Base-by-base conservation (phyloP, 176 grass and related monocot species). In the Carex cristatella region DNA sequence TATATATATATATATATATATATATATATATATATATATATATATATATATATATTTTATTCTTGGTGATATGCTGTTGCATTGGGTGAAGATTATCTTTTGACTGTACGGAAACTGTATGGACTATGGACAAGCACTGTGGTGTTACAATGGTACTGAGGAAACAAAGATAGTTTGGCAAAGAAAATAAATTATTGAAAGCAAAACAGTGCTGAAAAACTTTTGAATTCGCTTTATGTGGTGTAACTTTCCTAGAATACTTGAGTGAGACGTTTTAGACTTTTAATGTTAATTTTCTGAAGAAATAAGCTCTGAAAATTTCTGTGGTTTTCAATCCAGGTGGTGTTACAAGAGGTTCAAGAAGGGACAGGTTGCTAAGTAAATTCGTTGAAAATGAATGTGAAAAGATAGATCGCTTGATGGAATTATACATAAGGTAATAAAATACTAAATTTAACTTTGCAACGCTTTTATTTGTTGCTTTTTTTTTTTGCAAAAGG, bases 331-430 rank as follows among this genome's bases (percentile, higher is more conserved):
- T 33, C 12, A 55, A 68, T 86, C 2, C 79, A 98, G 95, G 91
- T 92, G 91, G 92, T 42, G 92, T 98, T 80, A 87, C 89, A 27
- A 98, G 94, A 86, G 95, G 95, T 87, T 94, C 95, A 66, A 92
- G 95, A 89, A 87, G 89, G 85, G 94, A 94, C 32, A 91, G 95
- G 63, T 84, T 98, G 84, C 61, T 98, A 82, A 90, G 89, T 79
- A 98, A 98, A 87, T 98, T 98, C 90, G 91, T 98, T 60, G 95
- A 98, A 89, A 94, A 93, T 56, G 95, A 98, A 86, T 98, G 92
- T 56, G 95, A 98, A 88, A 98, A 98, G 74, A 93, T 98, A 87
- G 95, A 98, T 65, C 81, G 93, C 19, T 84, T 98, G 32, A 93
- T 98, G 95, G 95, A 98, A 85, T 87, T 98, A 8, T 98, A 94